These are phyloP conservation scores for Taphrina sp. DNA, from an alignment of 1,139 yeast species.

Conservation along the genomic window DNA sequence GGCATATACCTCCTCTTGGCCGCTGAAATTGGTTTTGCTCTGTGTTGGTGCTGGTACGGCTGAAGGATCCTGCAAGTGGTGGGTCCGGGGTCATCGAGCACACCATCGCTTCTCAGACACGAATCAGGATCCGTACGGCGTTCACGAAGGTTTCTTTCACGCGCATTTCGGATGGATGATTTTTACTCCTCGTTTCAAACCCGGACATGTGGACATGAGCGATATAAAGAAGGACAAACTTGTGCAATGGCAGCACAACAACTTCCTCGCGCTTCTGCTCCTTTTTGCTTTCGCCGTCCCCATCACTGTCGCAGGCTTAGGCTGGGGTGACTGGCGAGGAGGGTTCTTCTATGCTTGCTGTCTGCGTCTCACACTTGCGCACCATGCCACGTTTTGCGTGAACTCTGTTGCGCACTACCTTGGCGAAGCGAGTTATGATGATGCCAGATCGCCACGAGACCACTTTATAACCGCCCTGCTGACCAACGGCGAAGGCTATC, in stretches of 20 bases:
- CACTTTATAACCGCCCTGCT: constrained; percentile 90
- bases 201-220: constrained; percentile 93
- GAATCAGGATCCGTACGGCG: constrained; percentile 93
- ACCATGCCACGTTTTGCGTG: constrained; percentile 98
- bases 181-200: constrained; percentile 82
- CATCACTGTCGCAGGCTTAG: constrained; percentile 66
- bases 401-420: constrained; percentile 98
- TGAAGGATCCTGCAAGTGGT: constrained; percentile 97
- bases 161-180: constrained; percentile 99
- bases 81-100: constrained; percentile 96
- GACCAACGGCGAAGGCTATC: constrained; percentile 98
- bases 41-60: constrained; percentile 91
- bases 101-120: constrained; percentile 98
- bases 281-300: constrained; percentile 72
- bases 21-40: constrained; percentile 70
- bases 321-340: constrained; percentile 89
- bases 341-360: constrained; percentile 91
- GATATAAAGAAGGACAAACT: constrained; percentile 89
- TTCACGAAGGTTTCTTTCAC: constrained; percentile 91
- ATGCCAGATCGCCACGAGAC: constrained; percentile 95
- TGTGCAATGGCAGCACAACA: constrained; percentile 89
- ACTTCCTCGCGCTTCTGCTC: constrained; percentile 69
- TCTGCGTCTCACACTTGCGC: constrained; percentile 75
- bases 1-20: constrained; percentile 71
- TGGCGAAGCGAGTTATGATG: constrained; percentile 93